Evolutionary conservation across 2,329 filamentous ascomycete genomes (phyloP), one percentile per base, ranked within the genome.

Genomic region (Escovopsis sp.): DNA sequence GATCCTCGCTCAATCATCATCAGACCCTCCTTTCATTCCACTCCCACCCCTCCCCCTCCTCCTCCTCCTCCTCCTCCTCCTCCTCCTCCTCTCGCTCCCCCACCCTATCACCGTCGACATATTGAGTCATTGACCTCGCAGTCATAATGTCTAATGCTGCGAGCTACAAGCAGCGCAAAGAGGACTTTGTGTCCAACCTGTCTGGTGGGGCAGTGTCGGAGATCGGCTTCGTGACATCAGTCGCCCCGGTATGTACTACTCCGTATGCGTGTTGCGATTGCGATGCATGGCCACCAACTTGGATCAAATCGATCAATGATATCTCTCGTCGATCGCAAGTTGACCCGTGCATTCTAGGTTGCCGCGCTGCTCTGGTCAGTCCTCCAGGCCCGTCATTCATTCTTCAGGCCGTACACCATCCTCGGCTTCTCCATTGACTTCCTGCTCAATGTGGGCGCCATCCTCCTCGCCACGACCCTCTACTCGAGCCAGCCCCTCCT

Each of bases 131-230:
- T 7, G 27, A 29, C 11, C 27, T 27, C 13, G 20, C 39, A 30
- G 27, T 27, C 49, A 49, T 43, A 49, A 66, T 66, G 58, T 58
- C 64, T 47, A 53, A 55, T 49, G 39, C 57, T 30, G 61, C 62
- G 44, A 80, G 72, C 62, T 94, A 95, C 69, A 98, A 95, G 65
- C 76, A 82, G 54, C 72, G 82, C 51, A 98, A 98, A 67, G 88
- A 94, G 68, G 86, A 86, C 57, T 94, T 94, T 60, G 91, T 98
- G 55, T 94, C 89, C 42, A 84, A 87, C 59, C 76, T 94, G 27
- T 79, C 81, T 7, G 91, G 91, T 34, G 86, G 91, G 45, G 73
- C 78, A 29, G 79, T 94, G 46, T 66, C 72, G 51, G 91, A 98
- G 59, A 88, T 98, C 65, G 89, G 88, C 59, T 73, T 76, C 52